phyloP scores from a whole-genome alignment of 1,284 basidiomycete genomes.

The Uromyces viciae-fabae region DNA sequence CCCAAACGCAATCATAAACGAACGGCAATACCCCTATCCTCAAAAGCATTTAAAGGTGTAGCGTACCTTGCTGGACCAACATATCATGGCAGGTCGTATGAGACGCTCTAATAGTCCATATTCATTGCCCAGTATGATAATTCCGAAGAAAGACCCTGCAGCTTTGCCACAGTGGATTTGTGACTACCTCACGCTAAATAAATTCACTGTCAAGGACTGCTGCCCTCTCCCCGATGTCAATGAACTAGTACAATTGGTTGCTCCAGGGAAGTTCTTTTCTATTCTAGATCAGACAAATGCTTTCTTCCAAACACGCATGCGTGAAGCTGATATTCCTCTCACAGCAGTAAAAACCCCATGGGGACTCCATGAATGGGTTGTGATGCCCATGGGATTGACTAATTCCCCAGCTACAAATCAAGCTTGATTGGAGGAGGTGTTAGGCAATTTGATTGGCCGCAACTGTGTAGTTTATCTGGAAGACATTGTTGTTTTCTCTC shows the following conservation, averaged over 20 bases:
- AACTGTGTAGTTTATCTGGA: background rate
- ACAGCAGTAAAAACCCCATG: slow-evolving; percentile 57
- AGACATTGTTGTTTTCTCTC: slow-evolving; percentile 1
- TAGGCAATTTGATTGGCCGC: background rate
- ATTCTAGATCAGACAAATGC: slow-evolving; percentile 57
- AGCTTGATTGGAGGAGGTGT: slow-evolving; percentile 42
- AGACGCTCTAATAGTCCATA: background rate
- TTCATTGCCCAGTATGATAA: too few relatives aligned
- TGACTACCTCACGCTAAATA: background rate
- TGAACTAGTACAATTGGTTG: background rate
- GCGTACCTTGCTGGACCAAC: background rate
- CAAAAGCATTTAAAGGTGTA: background rate
- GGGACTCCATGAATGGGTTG: slow-evolving; percentile 57
- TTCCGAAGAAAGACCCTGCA: slow-evolving; percentile 2
- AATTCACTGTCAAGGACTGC: background rate
- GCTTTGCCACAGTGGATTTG: background rate
- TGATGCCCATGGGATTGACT: slow-evolving; percentile 57
- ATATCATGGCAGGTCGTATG: background rate
- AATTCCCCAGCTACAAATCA: too few relatives aligned
- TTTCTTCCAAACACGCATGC: slow-evolving; percentile 57
- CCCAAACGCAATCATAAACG: background rate
- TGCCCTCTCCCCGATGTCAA: slow-evolving; percentile 13
- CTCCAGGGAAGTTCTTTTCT: slow-evolving; percentile 19
- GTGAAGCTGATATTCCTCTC: slow-evolving; percentile 55
- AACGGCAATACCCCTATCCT: slow-evolving; percentile 5